Percentiles rank a stretch among this genome's conserved stretches.
Evolutionary conservation across 164 flowering plant genomes (phyloP).

Genomic region (Dillenia turbinata): DNA sequence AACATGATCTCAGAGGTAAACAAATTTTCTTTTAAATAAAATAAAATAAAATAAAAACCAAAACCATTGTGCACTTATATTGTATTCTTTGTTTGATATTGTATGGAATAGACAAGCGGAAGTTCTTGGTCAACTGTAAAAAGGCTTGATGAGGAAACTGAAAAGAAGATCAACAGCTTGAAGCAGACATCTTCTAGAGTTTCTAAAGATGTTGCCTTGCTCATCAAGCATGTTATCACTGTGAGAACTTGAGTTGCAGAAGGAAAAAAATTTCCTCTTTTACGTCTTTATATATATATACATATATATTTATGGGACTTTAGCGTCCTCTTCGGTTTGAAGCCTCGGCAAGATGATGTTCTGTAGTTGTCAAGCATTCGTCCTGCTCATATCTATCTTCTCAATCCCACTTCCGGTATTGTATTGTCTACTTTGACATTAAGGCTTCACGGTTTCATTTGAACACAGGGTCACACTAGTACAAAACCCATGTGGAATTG

Average conservation of each 20-base stretch:
- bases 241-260: slow-evolving; percentile 23
- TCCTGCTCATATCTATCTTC: too few relatives aligned
- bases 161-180: slow-evolving; percentile 33
- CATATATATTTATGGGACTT: too few relatives aligned
- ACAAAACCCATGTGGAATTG: too few relatives aligned
- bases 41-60: background rate
- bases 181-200: slow-evolving; percentile 25
- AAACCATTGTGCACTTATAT: background rate
- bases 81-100: background rate
- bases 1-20: slow-evolving; percentile 43
- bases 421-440: too few relatives aligned
- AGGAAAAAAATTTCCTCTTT: too few relatives aligned
- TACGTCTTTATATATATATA: too few relatives aligned
- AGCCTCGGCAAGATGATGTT: too few relatives aligned
- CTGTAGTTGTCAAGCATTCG: too few relatives aligned
- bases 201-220: slow-evolving; percentile 40
- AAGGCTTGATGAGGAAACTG: slow-evolving; percentile 58
- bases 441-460: too few relatives aligned
- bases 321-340: too few relatives aligned
- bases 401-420: too few relatives aligned
- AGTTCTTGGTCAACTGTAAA: slow-evolving; percentile 38
- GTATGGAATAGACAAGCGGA: slow-evolving; percentile 33
- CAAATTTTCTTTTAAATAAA: background rate
- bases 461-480: too few relatives aligned
- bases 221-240: slow-evolving; percentile 37